Base-by-base conservation (phyloP, 1,284 basidiomycete species). In the Tylopilus orsonianus region DNA sequence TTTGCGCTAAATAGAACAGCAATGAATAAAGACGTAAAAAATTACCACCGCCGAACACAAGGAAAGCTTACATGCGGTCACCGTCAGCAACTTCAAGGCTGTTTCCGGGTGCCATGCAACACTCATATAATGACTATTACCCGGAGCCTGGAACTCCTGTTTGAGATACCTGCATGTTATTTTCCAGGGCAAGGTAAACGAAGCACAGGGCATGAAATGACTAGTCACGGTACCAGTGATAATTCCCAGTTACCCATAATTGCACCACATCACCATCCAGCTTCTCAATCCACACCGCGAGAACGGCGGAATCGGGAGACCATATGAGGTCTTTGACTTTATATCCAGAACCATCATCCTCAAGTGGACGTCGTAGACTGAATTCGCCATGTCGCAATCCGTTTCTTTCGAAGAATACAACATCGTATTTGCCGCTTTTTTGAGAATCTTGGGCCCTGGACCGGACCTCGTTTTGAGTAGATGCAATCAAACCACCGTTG, bases 391-490 rank as follows among this genome's bases (percentile, higher is more conserved):
- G 90, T 46, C 93, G 73, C 50, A 99, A 69, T 0, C 96, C 97
- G 66, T 99, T 99, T 56, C 93, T 76, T 71, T 99, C 96, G 55
- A 97, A 93, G 69, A 99, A 97, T 0, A 98, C 84, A 1, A 99
- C 75, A 58, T 97, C 93, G 62, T 96, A 89, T 44, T 87, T 75
- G 5, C 80, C 86, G 27, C 76, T 75, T 42, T 74, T 78, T 0
- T 87, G 88, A 34, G 80, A 74, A 4, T 85, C 87, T 34, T 85
- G 82, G 16, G 84, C 82, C 50, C 83, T 76, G 27, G 78, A 80
- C 0, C 90, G 56, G 8, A 60, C 90, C 58, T 93, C 96, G 41
- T 92, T 73, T 62, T 97, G 92, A 0, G 88, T 85, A 9, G 80
- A 75, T 1, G 85, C 90, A 46, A 99, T 90, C 27, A 97, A 71